Conservation (phyloP, 1,139 yeast species). For the Suhomyces atakaporum region DNA sequence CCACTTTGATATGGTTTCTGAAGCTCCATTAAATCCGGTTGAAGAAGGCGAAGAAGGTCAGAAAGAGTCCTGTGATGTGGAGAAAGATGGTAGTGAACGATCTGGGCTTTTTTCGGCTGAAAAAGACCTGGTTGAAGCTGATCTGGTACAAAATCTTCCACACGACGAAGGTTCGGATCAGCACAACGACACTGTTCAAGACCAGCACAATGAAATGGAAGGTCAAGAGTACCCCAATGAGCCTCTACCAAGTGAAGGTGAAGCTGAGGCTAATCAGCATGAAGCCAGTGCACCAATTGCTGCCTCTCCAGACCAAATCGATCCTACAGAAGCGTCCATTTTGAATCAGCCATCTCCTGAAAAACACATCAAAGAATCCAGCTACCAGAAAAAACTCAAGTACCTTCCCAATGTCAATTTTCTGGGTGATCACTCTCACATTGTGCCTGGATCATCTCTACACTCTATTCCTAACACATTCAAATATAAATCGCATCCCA, state of each 20-base stretch:
- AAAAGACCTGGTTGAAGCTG: no score
- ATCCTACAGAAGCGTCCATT: constrained; percentile 9
- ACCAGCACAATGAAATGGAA: no score
- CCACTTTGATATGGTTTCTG: constrained; percentile 9
- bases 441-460: constrained; percentile 21
- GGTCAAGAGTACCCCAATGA: no score
- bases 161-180: no score
- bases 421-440: constrained; percentile 19
- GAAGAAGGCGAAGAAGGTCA: constrained; percentile 3
- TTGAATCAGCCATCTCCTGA: constrained; percentile 13
- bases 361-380: constrained; percentile 13
- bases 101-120: no score
- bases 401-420: constrained; percentile 40
- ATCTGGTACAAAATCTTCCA: no score
- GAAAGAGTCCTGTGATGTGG: no score
- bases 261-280: no score
- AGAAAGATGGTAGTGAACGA: no score
- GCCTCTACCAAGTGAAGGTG: not conserved
- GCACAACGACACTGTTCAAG: no score
- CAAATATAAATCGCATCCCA: constrained; percentile 48
- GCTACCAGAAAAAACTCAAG: constrained; percentile 36
- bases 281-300: no score
- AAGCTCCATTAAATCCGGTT: constrained; percentile 6
- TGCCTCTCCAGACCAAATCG: no score
- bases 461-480: constrained; percentile 49